Conservation (phyloP, 257 asterid genomes). For the Echium plantagineum region DNA sequence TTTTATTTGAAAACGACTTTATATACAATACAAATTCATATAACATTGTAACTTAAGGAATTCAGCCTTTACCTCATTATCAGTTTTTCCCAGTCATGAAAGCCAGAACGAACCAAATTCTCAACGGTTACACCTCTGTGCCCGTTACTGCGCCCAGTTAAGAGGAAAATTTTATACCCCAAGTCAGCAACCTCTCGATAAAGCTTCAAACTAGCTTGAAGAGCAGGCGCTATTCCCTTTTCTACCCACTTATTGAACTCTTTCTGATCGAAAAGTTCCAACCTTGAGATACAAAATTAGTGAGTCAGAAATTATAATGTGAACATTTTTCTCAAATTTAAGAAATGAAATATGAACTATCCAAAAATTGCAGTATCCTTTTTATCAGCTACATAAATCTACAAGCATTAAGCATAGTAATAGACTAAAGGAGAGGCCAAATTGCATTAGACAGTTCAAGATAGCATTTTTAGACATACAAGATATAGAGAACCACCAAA, state of each 20-base stretch:
- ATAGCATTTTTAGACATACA: too few relatives aligned
- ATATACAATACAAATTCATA: too few relatives aligned
- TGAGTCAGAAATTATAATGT: slow-evolving; percentile 5
- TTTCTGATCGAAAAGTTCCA: slow-evolving; percentile 50
- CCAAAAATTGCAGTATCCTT: too few relatives aligned
- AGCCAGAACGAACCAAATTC: slow-evolving; percentile 60
- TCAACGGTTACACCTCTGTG: slow-evolving; percentile 43
- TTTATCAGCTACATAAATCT: neutral
- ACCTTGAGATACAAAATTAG: slow-evolving; percentile 23
- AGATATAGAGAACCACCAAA: too few relatives aligned
- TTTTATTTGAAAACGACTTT: too few relatives aligned
- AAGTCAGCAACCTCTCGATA: slow-evolving; percentile 46
- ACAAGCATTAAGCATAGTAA: neutral
- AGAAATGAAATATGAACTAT: neutral
- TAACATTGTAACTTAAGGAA: too few relatives aligned
- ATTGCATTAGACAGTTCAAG: too few relatives aligned
- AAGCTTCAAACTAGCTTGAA: slow-evolving; percentile 47
- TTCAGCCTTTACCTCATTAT: slow-evolving; percentile 42
- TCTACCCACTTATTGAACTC: slow-evolving; percentile 76
- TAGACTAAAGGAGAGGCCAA: neutral
- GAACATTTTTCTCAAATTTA: neutral
- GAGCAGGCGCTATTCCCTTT: slow-evolving; percentile 55
- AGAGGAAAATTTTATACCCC: slow-evolving; percentile 51
- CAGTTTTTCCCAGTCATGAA: slow-evolving; percentile 61
- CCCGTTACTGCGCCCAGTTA: slow-evolving; percentile 72